Conservation (phyloP, 2,329 filamentous ascomycete genomes). For the Lecanicillium sp. region DNA sequence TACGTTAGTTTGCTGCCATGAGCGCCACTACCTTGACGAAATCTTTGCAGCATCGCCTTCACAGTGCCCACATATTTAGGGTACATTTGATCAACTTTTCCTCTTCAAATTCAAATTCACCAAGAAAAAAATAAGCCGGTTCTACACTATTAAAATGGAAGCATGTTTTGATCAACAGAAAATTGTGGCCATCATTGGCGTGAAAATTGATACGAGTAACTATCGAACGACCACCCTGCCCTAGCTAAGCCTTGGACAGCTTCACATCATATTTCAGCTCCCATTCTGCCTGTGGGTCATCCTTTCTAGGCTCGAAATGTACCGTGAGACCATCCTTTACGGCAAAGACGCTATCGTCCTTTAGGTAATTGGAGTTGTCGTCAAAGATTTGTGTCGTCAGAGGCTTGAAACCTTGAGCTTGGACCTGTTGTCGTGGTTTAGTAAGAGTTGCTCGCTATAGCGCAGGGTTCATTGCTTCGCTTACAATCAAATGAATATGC, state of each 20-base stretch:
- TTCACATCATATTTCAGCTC: conserved; percentile 55
- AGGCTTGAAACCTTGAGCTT: conserved; percentile 51
- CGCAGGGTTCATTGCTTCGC: background rate
- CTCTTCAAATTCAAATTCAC: no score
- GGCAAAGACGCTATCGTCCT: conserved; percentile 43
- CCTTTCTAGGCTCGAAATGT: conserved; percentile 27
- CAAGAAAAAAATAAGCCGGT: no score
- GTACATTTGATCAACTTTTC: no score
- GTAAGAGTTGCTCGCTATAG: background rate
- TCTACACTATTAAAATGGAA: no score
- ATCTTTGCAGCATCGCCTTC: no score
- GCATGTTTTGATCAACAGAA: no score
- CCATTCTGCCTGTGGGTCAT: conserved; percentile 39
- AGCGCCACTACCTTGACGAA: no score
- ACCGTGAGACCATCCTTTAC: conserved; percentile 43
- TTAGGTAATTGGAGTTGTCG: conserved; percentile 51
- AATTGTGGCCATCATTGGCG: no score
- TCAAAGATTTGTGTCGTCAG: conserved; percentile 72
- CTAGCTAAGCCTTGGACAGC: conserved; percentile 28
- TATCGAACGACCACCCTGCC: no score
- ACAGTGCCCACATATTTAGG: no score
- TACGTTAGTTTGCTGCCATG: no score
- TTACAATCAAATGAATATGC: conserved; percentile 29
- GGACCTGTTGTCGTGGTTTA: conserved; percentile 19
- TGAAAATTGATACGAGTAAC: conserved; percentile 8